Evolutionary conservation across 306 rosid species (phyloP), one percentile per base, ranked within the genome.

Genomic region (Canavalia gladiata): DNA sequence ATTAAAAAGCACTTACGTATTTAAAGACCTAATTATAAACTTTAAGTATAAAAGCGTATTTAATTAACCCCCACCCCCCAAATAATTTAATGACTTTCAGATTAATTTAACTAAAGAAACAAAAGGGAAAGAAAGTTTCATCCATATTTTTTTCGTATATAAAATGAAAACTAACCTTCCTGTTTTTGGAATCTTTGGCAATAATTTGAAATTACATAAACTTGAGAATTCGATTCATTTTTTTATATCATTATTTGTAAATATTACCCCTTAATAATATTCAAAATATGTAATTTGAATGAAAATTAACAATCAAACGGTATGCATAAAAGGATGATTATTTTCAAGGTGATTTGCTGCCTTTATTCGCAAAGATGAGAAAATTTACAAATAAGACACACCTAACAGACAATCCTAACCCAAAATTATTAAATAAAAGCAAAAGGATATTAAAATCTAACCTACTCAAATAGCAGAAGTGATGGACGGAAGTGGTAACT

Each of bases 311-410:
- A 13, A 25, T n/a, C 29, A 46, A 33, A 13, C 8, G 7, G 56
- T 28, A 62, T 6, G 43, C 25, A 3, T 8, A 56, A 33, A 37
- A 68, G 28, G 72, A 71, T 76, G 39, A 58, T 70, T 55, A 66
- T 68, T 77, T 80, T 59, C 70, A 81, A 82, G 87, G 86, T 84
- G 35, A 34, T 68, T 84, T 64, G 84, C 75, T 71, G 83, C 86
- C 79, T 84, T 90, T 84, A 86, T 88, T 83, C 30, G 77, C 81
- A 49, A 79, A 84, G 86, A 84, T 45, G 68, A 31, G 66, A 52
- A 30, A 80, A 50, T 78, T 78, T 87, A 87, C 83, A 79, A 79
- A 79, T 54, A 85, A 75, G 66, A 37, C 78, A 60, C 29, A 7
- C 70, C 82, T 68, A 63, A 28, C 80, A 65, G 76, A 79, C 77